Conservation (phyloP, 2,329 filamentous ascomycete species). For the Ciborinia camelliae region DNA sequence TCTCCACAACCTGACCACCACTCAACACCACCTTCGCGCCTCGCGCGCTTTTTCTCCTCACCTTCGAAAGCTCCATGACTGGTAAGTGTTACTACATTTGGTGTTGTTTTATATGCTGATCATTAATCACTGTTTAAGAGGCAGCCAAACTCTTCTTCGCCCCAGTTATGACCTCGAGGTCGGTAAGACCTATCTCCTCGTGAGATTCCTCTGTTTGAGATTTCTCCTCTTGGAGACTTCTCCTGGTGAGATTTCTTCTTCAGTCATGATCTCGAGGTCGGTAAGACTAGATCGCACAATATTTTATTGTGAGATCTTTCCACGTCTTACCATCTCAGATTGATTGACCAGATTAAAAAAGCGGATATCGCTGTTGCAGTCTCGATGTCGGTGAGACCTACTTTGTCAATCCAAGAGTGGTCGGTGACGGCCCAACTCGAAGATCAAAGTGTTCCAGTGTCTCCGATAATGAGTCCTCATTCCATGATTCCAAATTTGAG, state of each 20-base stretch:
- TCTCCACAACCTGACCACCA: no score
- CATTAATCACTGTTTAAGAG: background rate
- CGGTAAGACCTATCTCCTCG: background rate
- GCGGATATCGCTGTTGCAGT: background rate
- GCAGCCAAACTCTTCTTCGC: background rate
- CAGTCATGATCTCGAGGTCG: no score
- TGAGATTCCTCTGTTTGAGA: no score
- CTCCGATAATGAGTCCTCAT: background rate
- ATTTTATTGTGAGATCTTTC: no score
- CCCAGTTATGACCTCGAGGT: background rate
- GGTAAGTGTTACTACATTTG: background rate
- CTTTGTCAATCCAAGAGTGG: background rate
- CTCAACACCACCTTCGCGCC: no score
- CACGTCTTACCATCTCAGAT: background rate
- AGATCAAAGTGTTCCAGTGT: background rate
- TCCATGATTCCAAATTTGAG: background rate
- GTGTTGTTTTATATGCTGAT: background rate
- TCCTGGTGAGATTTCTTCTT: no score
- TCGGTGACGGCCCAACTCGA: background rate
- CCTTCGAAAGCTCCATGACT: background rate
- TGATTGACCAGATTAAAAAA: background rate
- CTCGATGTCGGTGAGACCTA: background rate
- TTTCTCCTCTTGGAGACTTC: no score
- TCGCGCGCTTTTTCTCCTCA: background rate
- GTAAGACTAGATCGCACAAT: no score